Evolutionary conservation across 805 yeast species (phyloP), one percentile per base, ranked within the genome.

Genomic region (Ogataea henricii): DNA sequence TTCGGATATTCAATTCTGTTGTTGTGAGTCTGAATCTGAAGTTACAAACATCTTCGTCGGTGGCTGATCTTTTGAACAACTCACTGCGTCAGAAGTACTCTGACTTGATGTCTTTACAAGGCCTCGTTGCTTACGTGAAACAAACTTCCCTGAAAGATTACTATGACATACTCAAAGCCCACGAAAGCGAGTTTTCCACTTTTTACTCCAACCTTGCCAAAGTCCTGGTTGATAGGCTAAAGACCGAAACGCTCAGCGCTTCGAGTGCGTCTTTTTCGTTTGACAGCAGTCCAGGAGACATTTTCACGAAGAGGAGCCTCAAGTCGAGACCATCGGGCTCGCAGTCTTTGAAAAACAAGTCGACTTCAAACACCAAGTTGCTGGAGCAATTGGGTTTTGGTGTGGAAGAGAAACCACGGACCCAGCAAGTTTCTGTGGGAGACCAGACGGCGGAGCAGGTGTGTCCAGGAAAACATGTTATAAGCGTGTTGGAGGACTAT

Each of bases 111-210:
- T 70, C 75, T 1, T 73, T 73, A 40, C 65, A 79, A 12, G 81
- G 83, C 0, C 57, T 81, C 21, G 64, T 78, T 1, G 66, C 82
- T 1, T 85, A 85, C 58, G 73, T 85, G 18, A 86, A 83, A 52
- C 81, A 79, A 42, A 69, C 80, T 3, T 79, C 86, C 2, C 64
- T 67, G 0, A 65, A 64, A 2, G 74, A 77, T 4, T 87, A 76
- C 62, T 49, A 63, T 32, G 65, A 66, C 1, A 62, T 83, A 14
- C 50, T 79, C 22, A 65, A 60, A 4, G 60, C 67, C 26, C 78
- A 74, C 55, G 65, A 71, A 38, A 57, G 54, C 2, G 58, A 66
- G 1, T 54, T 75, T 25, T 34, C 58, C 1, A 54, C 56, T 0
- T 58, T 67, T 30, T 63, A 66, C 41, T 58, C 56, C 6, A 56